Base-by-base conservation (phyloP, 345 rosid genomes). In the Litchi chinensis region DNA sequence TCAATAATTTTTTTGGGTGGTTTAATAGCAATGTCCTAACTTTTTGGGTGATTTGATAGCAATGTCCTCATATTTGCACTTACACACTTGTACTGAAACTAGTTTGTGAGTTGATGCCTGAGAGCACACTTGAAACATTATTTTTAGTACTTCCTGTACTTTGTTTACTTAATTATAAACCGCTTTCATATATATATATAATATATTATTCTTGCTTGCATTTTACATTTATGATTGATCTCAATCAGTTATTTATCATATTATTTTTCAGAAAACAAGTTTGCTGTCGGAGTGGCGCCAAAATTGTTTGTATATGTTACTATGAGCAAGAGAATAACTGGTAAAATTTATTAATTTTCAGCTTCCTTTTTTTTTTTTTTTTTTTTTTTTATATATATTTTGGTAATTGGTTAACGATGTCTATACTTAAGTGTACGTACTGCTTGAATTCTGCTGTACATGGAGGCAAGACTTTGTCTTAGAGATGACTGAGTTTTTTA, bases 231-330 rank as follows among this genome's bases (percentile, higher is more conserved):
- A 0, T 24, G 15, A 18, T 63, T 78, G 37, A 78, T 28, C 73
- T n/a, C 65, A 22, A 65, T 41, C 50, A 56, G 44, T 65, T 65
- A 24, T 8, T 13, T 4, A 3, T 60, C 8, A 18, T 44, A 41
- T 64, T 74, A 65, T 78, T 62, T 77, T 12, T 57, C 87, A 94
- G 99, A 91, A 82, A 96, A 96, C 90, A 93, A 96, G 84, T 94
- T 96, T 85, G 98, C 99, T 80, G 98, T 96, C 77, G 99, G 77
- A 96, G 98, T 83, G 97, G 99, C 28, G 98, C 99, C 76, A 96
- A 96, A 87, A 96, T 93, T 77, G 94, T 94, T 75, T 96, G 98
- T 83, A 84, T 94, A 80, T 96, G 99, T 93, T 96, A 96, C 85
- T 96, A 94, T 54, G 97, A 96, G 93, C 95, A 90, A 88, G 99